Conservation (phyloP, 192 early-diverging fungal species). For the Entophlyctis helioformis region DNA sequence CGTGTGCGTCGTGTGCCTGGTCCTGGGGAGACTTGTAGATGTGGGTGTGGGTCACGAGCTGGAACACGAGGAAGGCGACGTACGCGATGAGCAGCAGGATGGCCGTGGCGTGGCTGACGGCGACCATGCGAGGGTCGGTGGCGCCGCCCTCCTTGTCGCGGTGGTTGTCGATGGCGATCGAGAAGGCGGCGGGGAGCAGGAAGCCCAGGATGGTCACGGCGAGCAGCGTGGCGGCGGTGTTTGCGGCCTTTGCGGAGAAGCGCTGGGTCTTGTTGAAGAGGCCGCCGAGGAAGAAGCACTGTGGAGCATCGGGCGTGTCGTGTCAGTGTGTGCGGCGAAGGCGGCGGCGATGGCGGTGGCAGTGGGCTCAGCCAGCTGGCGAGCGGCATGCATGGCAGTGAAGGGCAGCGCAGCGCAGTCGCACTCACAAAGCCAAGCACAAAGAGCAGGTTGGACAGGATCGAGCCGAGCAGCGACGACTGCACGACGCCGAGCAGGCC, state of each 20-base stretch:
- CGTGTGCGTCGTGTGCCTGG: too few species aligned
- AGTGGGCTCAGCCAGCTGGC: too few species aligned
- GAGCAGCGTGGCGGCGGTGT: not conserved
- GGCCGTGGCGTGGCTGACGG: slow-evolving; percentile 3
- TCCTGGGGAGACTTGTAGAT: slow-evolving; percentile 21
- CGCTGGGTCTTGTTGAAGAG: slow-evolving; percentile 48
- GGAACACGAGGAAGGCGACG: slow-evolving; percentile 57
- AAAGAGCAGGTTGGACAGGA: slow-evolving; percentile 75
- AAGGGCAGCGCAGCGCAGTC: too few species aligned
- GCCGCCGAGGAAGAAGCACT: slow-evolving; percentile 67
- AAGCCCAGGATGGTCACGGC: not conserved
- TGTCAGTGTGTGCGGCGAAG: too few species aligned
- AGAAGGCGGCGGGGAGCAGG: slow-evolving; percentile 4
- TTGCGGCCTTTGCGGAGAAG: slow-evolving; percentile 4
- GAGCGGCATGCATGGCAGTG: too few species aligned
- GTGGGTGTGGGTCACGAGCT: slow-evolving; percentile 70
- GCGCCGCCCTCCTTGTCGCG: not conserved
- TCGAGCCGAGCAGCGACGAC: slow-evolving; percentile 75
- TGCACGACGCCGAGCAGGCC: slow-evolving; percentile 50
- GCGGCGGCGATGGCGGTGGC: too few species aligned
- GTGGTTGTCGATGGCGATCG: not conserved
- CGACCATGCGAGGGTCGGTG: not conserved
- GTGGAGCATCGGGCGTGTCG: too few species aligned
- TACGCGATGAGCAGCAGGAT: slow-evolving; percentile 34
- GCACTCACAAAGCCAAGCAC: slow-evolving; percentile 73